Conservation (phyloP, 2,329 filamentous ascomycete genomes). For the Trichoderma lentiforme region DNA sequence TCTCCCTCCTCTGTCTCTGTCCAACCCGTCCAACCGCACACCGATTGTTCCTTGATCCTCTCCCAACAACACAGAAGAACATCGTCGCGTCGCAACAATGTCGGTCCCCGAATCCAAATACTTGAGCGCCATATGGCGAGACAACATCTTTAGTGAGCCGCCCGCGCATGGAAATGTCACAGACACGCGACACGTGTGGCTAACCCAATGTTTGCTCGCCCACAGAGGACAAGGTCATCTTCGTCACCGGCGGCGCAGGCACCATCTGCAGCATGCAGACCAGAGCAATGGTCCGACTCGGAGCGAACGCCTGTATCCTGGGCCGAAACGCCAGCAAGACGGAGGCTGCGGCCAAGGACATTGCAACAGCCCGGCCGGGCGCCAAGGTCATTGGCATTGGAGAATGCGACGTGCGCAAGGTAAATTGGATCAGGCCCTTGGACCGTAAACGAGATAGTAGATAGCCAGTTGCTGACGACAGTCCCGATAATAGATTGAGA, state of each 20-base stretch:
- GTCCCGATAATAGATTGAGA: slow-evolving; percentile 27
- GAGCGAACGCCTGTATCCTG: slow-evolving; percentile 90
- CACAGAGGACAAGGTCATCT: slow-evolving; percentile 79
- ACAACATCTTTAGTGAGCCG: slow-evolving; percentile 73
- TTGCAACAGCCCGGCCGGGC: slow-evolving; percentile 72
- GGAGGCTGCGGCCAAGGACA: slow-evolving; percentile 72
- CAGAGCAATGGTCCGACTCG: slow-evolving; percentile 82
- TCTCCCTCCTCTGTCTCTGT: neutral
- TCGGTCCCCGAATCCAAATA: slow-evolving; percentile 69
- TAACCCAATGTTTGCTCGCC: neutral
- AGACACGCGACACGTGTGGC: neutral
- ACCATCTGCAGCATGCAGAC: slow-evolving; percentile 94
- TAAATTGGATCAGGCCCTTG: slow-evolving; percentile 35
- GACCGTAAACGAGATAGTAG: neutral
- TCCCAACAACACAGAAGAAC: neutral
- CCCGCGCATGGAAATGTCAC: neutral
- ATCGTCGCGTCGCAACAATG: slow-evolving; percentile 45
- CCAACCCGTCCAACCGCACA: neutral
- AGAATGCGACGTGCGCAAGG: slow-evolving; percentile 71
- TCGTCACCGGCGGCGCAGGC: slow-evolving; percentile 92
- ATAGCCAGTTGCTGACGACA: neutral
- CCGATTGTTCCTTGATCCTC: too few species aligned
- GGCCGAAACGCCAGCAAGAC: slow-evolving; percentile 90
- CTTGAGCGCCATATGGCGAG: slow-evolving; percentile 78
- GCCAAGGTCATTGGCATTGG: slow-evolving; percentile 86